Conservation (phyloP, 83 land plant species). For the Larix sibirica region DNA sequence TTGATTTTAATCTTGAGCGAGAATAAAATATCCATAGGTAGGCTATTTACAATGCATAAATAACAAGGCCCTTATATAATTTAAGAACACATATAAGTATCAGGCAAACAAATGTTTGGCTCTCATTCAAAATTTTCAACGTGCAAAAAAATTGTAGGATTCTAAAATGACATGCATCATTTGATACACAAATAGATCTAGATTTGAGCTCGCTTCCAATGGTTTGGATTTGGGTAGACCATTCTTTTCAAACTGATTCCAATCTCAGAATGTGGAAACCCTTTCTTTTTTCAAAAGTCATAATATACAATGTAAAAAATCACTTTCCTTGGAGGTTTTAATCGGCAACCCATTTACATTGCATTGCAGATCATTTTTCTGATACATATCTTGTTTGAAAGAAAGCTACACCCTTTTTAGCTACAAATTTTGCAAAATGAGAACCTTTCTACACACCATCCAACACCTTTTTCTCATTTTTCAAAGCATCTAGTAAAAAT, state of each 20-base stretch:
- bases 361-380: not conserved
- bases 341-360: not conserved
- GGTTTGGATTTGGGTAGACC: too few species aligned
- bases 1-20: not conserved
- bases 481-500: slow-evolving; percentile 16
- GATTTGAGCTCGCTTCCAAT: too few species aligned
- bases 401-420: slow-evolving; percentile 38
- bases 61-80: not conserved
- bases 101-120: not conserved
- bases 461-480: slow-evolving; percentile 17
- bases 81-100: not conserved
- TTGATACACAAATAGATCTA: not conserved
- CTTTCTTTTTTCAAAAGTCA: not conserved
- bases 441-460: slow-evolving; percentile 62
- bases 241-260: too few species aligned
- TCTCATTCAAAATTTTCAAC: slow-evolving; percentile 11
- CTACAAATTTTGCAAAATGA: slow-evolving; percentile 80
- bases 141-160: slow-evolving; percentile 1
- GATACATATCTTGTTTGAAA: not conserved
- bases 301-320: slow-evolving; percentile 14
- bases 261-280: not conserved
- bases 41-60: slow-evolving; percentile 1
- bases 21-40: not conserved
- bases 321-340: not conserved
- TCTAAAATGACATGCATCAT: not conserved